Evolutionary conservation across 2,329 filamentous ascomycete genomes (phyloP).

Genomic region (Aureobasidium sp.): DNA sequence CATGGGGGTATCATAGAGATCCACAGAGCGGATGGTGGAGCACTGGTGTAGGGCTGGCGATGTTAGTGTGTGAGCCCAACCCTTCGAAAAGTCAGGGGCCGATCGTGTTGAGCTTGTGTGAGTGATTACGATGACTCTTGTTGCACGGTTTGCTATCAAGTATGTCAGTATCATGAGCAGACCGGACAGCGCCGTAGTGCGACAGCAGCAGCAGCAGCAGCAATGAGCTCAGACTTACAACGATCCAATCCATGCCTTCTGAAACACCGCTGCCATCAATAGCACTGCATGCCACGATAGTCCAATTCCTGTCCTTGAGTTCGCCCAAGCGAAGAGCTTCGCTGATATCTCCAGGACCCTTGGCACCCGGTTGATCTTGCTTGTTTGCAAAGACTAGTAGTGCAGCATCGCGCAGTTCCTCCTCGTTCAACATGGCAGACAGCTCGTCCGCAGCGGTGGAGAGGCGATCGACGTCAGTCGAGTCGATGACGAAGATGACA

Average conservation of each 20-base stretch:
- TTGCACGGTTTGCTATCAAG: conserved; percentile 4
- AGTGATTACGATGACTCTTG: background rate
- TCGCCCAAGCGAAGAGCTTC: conserved; percentile 86
- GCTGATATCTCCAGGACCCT: conserved; percentile 92
- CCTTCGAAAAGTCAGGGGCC: background rate
- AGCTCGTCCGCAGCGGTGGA: conserved; percentile 90
- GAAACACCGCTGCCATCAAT: conserved; percentile 91
- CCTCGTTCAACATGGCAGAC: conserved; percentile 91
- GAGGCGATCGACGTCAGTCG: conserved; percentile 91
- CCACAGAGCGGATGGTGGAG: background rate
- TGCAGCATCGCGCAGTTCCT: conserved; percentile 87
- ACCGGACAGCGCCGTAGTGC: background rate
- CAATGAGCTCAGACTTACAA: conserved; percentile 49
- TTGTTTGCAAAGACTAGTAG: conserved; percentile 97
- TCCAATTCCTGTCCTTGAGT: conserved; percentile 95
- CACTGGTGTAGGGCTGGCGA: background rate
- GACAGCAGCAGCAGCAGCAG: background rate
- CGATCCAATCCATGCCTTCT: conserved; percentile 99
- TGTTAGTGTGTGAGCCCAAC: background rate
- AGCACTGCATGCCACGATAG: conserved; percentile 93
- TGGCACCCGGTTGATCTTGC: conserved; percentile 94
- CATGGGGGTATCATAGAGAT: background rate
- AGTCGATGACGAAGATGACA: conserved; percentile 97
- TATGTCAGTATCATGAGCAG: background rate
- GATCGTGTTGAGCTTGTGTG: background rate